Conservation (phyloP, 108 stramenopile genomes). For the Chaetoceros tenuissimus region DNA sequence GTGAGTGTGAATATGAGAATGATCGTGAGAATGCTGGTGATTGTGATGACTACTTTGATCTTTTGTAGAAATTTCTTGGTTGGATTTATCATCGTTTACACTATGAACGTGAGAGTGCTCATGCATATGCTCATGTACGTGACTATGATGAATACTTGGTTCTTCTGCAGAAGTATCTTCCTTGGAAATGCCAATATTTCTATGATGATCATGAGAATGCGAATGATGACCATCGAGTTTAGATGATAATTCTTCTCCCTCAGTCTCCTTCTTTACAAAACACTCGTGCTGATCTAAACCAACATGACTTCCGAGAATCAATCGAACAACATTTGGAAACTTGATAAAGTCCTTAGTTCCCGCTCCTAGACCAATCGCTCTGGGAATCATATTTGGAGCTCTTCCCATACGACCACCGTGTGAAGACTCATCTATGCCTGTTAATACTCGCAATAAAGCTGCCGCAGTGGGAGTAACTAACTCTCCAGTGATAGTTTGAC, state of each 20-base stretch:
- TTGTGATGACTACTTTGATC: no score
- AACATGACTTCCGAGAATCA: slow-evolving; percentile 60
- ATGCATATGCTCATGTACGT: no score
- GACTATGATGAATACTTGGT: no score
- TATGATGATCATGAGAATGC: background rate
- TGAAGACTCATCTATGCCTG: slow-evolving; percentile 14
- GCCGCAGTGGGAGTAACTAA: slow-evolving; percentile 91
- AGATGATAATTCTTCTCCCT: background rate
- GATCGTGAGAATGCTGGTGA: no score
- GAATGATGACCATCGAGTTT: background rate
- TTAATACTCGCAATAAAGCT: slow-evolving; percentile 72
- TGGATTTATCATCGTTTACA: no score
- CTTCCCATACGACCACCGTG: slow-evolving; percentile 25
- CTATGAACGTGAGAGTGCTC: no score
- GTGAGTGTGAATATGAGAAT: no score
- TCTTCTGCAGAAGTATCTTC: background rate
- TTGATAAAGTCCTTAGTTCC: slow-evolving; percentile 87
- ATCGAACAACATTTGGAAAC: slow-evolving; percentile 85
- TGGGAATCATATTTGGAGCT: slow-evolving; percentile 63
- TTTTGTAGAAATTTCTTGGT: no score
- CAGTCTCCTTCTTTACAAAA: no score
- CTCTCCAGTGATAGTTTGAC: slow-evolving; percentile 50
- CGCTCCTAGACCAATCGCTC: slow-evolving; percentile 76
- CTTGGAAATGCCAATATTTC: background rate
- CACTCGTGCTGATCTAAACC: no score